A percentile compares a stretch with the other conserved stretches of the same genome.
Conservation (phyloP, 768 basidiomycete genomes). For the Termitomyces titanicus region DNA sequence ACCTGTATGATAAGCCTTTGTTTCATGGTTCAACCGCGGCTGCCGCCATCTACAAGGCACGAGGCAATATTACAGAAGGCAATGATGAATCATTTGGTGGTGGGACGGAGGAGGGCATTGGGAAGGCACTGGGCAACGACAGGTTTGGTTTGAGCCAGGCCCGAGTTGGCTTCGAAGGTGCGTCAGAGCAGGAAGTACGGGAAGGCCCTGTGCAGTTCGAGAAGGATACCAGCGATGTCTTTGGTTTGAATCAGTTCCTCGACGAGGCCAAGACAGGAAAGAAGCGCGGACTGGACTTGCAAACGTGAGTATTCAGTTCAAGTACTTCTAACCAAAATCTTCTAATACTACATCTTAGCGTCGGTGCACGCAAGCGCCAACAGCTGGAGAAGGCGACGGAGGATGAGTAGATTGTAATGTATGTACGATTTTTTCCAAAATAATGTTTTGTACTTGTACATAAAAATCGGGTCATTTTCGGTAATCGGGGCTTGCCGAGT, state of each 20-base stretch:
- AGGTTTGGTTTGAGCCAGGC: slow-evolving; percentile 88
- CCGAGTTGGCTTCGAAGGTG: slow-evolving; percentile 87
- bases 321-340: neutral
- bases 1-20: slow-evolving; percentile 89
- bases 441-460: neutral
- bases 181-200: slow-evolving; percentile 75
- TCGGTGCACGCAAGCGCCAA: slow-evolving; percentile 62
- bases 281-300: slow-evolving; percentile 82
- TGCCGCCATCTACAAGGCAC: slow-evolving; percentile 99
- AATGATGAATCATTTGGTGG: slow-evolving; percentile 93
- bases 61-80: slow-evolving; percentile 78
- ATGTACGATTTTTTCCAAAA: neutral
- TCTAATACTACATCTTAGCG: slow-evolving; percentile 27
- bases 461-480: no score
- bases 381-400: slow-evolving; percentile 61
- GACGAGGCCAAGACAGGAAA: slow-evolving; percentile 96
- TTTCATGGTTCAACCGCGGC: slow-evolving; percentile 96
- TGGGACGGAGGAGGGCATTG: slow-evolving; percentile 94
- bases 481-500: slow-evolving; percentile 12
- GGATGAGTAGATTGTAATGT: slow-evolving; percentile 24
- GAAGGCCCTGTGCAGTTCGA: slow-evolving; percentile 99
- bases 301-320: slow-evolving; percentile 46
- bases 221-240: slow-evolving; percentile 96
- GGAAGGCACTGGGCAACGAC: slow-evolving; percentile 87
- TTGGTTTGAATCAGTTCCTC: slow-evolving; percentile 95